Percentiles rank a stretch among this genome's conserved stretches.
phyloP scores from a whole-genome alignment of 2,329 filamentous ascomycete genomes.

The Fusarium sp. region DNA sequence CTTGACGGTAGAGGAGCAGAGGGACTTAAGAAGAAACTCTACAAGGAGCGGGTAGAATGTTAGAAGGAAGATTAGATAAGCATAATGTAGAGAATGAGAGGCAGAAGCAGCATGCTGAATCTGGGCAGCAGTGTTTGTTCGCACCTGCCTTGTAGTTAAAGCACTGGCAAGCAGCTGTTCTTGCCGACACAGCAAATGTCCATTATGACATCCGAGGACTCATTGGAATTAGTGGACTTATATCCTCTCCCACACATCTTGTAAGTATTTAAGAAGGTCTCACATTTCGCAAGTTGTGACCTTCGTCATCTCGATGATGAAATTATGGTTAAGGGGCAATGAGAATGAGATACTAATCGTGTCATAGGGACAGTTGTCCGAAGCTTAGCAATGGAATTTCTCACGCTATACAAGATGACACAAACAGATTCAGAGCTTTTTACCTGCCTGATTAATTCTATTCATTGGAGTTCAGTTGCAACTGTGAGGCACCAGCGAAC shows the following conservation, averaged over 20 bases:
- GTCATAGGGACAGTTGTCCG: neutral
- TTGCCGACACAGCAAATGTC: neutral
- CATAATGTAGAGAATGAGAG: neutral
- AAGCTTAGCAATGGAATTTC: no score
- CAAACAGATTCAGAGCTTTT: neutral
- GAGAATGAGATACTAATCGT: neutral
- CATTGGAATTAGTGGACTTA: neutral
- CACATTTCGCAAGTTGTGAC: neutral
- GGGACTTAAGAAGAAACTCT: neutral
- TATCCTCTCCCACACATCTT: no score
- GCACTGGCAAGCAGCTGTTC: neutral
- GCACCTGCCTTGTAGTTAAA: neutral
- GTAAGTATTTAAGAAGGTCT: no score
- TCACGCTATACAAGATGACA: neutral
- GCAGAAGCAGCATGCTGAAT: neutral
- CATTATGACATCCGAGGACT: neutral
- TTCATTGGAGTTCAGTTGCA: neutral
- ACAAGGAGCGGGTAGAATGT: accelerated
- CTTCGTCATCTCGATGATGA: neutral
- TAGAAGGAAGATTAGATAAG: neutral
- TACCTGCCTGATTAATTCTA: no score
- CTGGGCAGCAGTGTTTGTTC: neutral
- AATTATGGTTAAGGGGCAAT: neutral
- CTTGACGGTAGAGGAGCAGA: neutral
- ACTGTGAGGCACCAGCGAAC: neutral